phyloP scores from a whole-genome alignment of 805 yeast genomes.

The Cyberlindnera saturnus region DNA sequence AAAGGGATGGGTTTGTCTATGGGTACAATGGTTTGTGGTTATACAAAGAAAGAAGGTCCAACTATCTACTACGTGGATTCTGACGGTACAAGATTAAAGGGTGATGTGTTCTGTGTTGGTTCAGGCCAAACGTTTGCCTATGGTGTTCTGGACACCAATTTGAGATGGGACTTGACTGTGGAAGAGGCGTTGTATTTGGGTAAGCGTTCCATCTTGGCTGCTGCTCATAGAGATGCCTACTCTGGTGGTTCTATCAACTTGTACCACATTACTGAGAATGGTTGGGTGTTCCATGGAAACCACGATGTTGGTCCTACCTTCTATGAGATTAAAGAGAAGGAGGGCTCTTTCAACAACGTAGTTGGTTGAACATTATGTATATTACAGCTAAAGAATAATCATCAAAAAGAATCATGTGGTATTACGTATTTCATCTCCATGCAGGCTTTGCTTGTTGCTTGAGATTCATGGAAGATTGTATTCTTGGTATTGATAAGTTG shows the following conservation, averaged over 20 bases:
- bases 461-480: constrained; percentile 7
- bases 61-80: constrained; percentile 94
- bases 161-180: constrained; percentile 83
- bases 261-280: constrained; percentile 87
- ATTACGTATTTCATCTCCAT: constrained; percentile 11
- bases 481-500: constrained; percentile 2
- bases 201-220: constrained; percentile 92
- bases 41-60: constrained; percentile 92
- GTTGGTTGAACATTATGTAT: constrained; percentile 31
- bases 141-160: constrained; percentile 92
- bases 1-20: constrained; percentile 98
- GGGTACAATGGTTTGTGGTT: constrained; percentile 99
- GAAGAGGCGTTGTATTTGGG: constrained; percentile 95
- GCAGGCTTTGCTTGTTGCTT: constrained; percentile 9
- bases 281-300: constrained; percentile 96
- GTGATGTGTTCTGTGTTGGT: constrained; percentile 94
- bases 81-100: constrained; percentile 92
- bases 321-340: constrained; percentile 86
- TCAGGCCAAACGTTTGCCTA: constrained; percentile 99
- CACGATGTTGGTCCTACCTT: constrained; percentile 85
- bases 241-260: constrained; percentile 96
- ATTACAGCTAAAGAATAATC: background rate
- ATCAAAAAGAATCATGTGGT: background rate
- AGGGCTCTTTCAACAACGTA: constrained; percentile 77
- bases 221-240: constrained; percentile 96